Conservation (phyloP, 2,329 filamentous ascomycete species). For the Nemania sp. region DNA sequence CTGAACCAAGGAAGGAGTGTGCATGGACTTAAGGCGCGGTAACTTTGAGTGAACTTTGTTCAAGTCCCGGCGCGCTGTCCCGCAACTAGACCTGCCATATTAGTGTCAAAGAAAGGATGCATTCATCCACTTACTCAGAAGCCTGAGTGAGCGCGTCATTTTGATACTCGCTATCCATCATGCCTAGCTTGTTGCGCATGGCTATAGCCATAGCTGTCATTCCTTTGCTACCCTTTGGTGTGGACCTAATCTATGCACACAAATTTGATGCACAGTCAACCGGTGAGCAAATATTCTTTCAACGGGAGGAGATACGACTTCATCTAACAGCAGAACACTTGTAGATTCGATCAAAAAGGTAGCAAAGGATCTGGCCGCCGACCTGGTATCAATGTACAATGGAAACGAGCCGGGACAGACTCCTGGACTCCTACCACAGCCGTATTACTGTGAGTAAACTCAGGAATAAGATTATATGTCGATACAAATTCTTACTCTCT, state of each 20-base stretch:
- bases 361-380: constrained; percentile 54
- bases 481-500: constrained; percentile 13
- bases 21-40: neutral
- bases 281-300: constrained; percentile 25
- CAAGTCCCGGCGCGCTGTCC: neutral
- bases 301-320: neutral
- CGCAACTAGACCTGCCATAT: neutral
- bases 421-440: constrained; percentile 55
- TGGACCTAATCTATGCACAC: constrained; percentile 26
- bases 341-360: constrained; percentile 55
- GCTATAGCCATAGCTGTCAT: constrained; percentile 24
- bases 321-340: constrained; percentile 9
- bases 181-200: constrained; percentile 29
- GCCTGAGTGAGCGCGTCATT: neutral
- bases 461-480: constrained; percentile 36
- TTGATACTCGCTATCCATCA: constrained; percentile 16
- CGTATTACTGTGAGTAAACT: constrained; percentile 55
- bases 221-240: constrained; percentile 17
- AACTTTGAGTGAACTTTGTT: neutral
- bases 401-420: constrained; percentile 54
- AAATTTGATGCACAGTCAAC: constrained; percentile 35
- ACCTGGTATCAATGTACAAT: constrained; percentile 53
- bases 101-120: neutral
- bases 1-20: neutral
- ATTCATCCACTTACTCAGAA: neutral